A percentile compares a stretch with the other conserved stretches of the same genome.
These are phyloP conservation scores for Halophytophthora batemanensis DNA, from an alignment of 352 stramenopile genomes.

Conservation along the genomic window DNA sequence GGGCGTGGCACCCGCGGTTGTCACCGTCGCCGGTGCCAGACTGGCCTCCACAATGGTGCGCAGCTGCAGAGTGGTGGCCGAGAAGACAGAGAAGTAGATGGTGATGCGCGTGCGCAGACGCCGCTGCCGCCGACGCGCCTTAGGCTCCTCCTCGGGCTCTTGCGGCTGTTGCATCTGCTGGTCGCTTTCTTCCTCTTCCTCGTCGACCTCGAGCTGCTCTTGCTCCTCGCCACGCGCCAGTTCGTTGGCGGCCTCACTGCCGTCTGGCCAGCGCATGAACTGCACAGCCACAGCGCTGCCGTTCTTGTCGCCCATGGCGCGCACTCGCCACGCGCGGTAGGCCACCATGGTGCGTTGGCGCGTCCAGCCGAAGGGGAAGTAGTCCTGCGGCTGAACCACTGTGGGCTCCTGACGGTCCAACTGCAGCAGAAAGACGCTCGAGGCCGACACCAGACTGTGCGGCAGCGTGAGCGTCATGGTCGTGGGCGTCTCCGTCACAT, in stretches of 20 bases:
- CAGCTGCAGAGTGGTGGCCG: conserved; percentile 43
- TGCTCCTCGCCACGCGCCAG: conserved; percentile 8
- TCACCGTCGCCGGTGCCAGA: conserved; percentile 30
- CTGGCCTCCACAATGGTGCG: conserved; percentile 65
- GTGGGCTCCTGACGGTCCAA: conserved; percentile 43
- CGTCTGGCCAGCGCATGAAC: conserved; percentile 68
- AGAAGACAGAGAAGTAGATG: conserved; percentile 61
- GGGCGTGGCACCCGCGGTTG: conserved; percentile 22
- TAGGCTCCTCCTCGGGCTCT: conserved; percentile 49
- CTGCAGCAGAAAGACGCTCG: conserved; percentile 47
- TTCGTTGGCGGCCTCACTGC: conserved; percentile 7
- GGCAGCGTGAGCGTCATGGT: conserved; percentile 56
- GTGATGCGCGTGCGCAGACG: conserved; percentile 57
- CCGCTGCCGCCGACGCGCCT: conserved; percentile 19
- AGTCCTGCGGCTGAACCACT: conserved; percentile 43
- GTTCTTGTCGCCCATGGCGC: conserved; percentile 44
- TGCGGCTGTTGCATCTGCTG: conserved; percentile 31
- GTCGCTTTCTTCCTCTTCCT: conserved; percentile 35
- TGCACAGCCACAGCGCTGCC: conserved; percentile 48
- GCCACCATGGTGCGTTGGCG: conserved; percentile 50
- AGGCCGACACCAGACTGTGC: conserved; percentile 55
- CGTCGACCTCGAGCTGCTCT: conserved; percentile 20
- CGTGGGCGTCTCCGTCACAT: conserved; percentile 57
- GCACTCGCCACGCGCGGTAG: conserved; percentile 64
- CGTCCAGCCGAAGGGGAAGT: conserved; percentile 56